Percentiles rank a stretch among this genome's conserved stretches.
phyloP scores from a whole-genome alignment of 225 moss, liverwort and hornwort genomes.

The Pseudoscleropodium purum region DNA sequence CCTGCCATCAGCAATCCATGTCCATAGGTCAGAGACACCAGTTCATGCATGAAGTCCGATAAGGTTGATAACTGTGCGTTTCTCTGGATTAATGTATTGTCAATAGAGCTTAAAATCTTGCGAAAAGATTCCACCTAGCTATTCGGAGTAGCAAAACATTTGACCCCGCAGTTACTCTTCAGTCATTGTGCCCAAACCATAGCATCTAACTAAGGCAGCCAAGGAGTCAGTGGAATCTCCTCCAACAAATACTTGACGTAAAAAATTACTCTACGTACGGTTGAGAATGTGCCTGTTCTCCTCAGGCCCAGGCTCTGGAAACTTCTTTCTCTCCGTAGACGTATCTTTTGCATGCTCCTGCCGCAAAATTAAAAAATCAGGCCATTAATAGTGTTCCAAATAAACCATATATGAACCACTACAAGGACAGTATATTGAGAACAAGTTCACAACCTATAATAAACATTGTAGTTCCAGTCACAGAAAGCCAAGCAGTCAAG shows the following conservation, averaged over 20 bases:
- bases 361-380: background rate
- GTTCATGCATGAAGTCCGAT: background rate
- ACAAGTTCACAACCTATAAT: background rate
- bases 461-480: background rate
- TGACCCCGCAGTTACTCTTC: background rate
- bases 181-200: background rate
- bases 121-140: background rate
- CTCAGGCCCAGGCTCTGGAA: background rate
- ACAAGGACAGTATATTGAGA: background rate
- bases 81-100: background rate
- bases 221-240: background rate
- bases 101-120: background rate
- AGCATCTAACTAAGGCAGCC: background rate
- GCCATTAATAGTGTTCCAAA: background rate
- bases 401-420: background rate
- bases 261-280: background rate
- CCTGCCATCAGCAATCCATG: background rate
- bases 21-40: background rate
- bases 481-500: background rate
- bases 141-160: background rate
- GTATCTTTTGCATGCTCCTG: background rate
- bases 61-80: background rate
- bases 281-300: background rate
- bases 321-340: background rate
- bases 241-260: background rate